A percentile compares a stretch with the other conserved stretches of the same genome.
Evolutionary conservation across 2,329 filamentous ascomycete genomes (phyloP).

Genomic region (Calonectria hongkongensis): DNA sequence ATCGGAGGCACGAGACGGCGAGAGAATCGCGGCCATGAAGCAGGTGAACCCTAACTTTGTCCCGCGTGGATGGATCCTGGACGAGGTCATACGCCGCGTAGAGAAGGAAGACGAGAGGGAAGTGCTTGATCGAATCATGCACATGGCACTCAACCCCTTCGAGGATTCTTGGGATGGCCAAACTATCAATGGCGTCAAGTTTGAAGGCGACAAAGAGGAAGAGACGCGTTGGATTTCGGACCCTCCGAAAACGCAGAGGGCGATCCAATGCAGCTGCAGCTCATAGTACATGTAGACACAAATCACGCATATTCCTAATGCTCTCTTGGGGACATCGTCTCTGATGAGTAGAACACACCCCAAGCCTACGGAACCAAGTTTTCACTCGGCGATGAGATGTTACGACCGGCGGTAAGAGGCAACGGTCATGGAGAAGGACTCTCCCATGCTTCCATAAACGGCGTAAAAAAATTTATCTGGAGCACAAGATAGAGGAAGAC

Average conservation of each 20-base stretch:
- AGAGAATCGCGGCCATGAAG: slow-evolving; percentile 85
- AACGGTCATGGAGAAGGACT: slow-evolving; percentile 75
- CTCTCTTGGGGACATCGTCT: background rate
- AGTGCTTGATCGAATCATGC: slow-evolving; percentile 85
- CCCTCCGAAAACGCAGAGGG: slow-evolving; percentile 84
- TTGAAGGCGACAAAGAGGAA: slow-evolving; percentile 79
- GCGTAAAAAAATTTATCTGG: slow-evolving; percentile 75
- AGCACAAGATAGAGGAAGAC: slow-evolving; percentile 84
- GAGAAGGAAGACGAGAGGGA: slow-evolving; percentile 89
- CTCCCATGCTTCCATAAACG: slow-evolving; percentile 84
- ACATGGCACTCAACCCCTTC: slow-evolving; percentile 90
- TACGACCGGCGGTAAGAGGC: slow-evolving; percentile 85
- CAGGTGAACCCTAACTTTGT: slow-evolving; percentile 94
- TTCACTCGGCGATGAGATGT: slow-evolving; percentile 66
- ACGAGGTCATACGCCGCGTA: slow-evolving; percentile 92
- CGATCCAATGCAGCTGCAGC: slow-evolving; percentile 96
- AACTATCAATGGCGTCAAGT: slow-evolving; percentile 67
- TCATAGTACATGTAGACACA: slow-evolving; percentile 72
- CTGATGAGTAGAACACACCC: background rate
- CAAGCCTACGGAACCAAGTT: slow-evolving; percentile 24
- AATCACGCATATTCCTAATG: slow-evolving; percentile 1
- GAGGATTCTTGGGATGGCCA: slow-evolving; percentile 82
- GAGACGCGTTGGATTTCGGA: slow-evolving; percentile 90
- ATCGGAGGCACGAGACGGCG: slow-evolving; percentile 70
- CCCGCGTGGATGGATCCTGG: slow-evolving; percentile 92